Base-by-base conservation (phyloP, 1,139 yeast genomes). In the Hansenula lynferdii region DNA sequence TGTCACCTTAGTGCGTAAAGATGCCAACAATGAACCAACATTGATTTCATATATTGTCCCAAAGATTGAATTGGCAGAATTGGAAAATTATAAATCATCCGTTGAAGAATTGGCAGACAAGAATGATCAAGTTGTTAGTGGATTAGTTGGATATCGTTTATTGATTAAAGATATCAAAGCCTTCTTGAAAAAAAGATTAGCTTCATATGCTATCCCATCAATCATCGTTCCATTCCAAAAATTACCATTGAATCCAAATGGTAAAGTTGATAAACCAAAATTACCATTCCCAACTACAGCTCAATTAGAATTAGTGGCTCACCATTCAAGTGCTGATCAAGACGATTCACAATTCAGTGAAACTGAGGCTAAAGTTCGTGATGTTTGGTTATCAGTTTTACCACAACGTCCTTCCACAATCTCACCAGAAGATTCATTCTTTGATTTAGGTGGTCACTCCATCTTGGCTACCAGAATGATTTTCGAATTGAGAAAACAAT, bases 401-500 rank as follows among this genome's bases (percentile, higher is more conserved):
- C 97, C 98, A 29, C 84, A 80, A 48, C 75, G 79, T 48, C 96
- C 97, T 9, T 81, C 92, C 1, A 64, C 83, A 9, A 75, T 89
- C 38, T 72, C 81, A 27, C 83, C 83, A 32, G 72, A 75, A 5
- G 98, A 94, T 58, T 85, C 95, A 3, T 94, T 94, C 75, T 94
- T 94, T 56, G 99, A 94, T 57, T 69, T 94, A 42, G 99, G 99
- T 42, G 99, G 99, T 5, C 98, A 94, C 62, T 90, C 97, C 1
- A 90, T 94, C 52, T 70, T 92, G 49, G 98, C 97, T 10, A 94
- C 99, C 0, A 77, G 95, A 60, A 89, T 94, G 97, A 92, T 92
- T 48, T 92, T 92, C 55, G 92, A 85, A 51, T 75, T 92, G 49
- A 77, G 97, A 60, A 84, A 85, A 67, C 75, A 73, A 50, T 69